Conservation (phyloP, 495 filamentous ascomycete species). For the Tuber melanosporum region DNA sequence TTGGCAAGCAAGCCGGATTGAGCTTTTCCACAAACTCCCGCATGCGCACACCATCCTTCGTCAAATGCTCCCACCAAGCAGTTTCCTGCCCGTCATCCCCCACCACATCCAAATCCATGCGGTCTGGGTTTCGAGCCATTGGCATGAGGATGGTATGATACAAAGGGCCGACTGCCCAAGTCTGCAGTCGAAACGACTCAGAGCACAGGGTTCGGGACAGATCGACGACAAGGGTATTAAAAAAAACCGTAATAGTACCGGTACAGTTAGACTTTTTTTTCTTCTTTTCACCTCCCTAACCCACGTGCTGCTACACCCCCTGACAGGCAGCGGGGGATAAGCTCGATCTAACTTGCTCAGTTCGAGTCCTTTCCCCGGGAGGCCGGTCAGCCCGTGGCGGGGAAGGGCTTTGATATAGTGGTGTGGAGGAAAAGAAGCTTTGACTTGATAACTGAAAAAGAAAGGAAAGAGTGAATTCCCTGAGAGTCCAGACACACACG, state of each 20-base stretch:
- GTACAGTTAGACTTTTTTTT: neutral
- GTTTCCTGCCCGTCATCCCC: neutral
- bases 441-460: neutral
- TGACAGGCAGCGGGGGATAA: neutral
- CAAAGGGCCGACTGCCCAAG: neutral
- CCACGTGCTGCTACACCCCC: neutral
- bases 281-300: neutral
- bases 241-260: neutral
- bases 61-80: neutral
- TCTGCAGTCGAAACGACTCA: slow-evolving; percentile 4
- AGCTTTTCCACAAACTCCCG: neutral
- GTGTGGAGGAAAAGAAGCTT: slow-evolving; percentile 1
- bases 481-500: neutral
- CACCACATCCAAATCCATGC: neutral
- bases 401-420: neutral
- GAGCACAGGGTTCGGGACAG: neutral
- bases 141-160: neutral
- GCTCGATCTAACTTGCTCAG: neutral
- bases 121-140: neutral
- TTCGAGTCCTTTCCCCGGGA: neutral
- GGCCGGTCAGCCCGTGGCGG: neutral
- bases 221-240: neutral
- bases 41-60: neutral
- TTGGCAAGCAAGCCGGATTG: neutral
- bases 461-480: neutral